Evolutionary conservation across 2,329 filamentous ascomycete species (phyloP).

Genomic region (Volutella citrinella): DNA sequence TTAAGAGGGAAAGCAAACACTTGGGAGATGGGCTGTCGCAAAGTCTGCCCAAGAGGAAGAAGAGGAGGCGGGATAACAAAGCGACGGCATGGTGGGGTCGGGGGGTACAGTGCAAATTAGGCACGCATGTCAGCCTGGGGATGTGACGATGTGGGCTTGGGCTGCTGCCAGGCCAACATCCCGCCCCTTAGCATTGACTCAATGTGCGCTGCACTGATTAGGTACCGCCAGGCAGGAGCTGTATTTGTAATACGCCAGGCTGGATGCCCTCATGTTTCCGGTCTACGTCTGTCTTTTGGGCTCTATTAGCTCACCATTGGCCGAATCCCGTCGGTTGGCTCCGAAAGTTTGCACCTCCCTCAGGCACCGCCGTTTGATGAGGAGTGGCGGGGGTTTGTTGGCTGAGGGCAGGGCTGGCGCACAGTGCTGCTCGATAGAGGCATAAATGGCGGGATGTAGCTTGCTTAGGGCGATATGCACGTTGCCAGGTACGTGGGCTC

Average conservation of each 20-base stretch:
- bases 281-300: too few relatives aligned
- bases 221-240: background rate
- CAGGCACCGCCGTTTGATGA: too few relatives aligned
- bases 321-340: too few relatives aligned
- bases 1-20: too few relatives aligned
- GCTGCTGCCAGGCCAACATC: slow-evolving; percentile 14
- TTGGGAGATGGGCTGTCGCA: slow-evolving; percentile 32
- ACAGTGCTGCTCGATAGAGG: slow-evolving; percentile 25
- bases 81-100: slow-evolving; percentile 32
- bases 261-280: too few relatives aligned
- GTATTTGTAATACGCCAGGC: too few relatives aligned
- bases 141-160: slow-evolving; percentile 13
- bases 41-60: slow-evolving; percentile 29
- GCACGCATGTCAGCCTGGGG: slow-evolving; percentile 11
- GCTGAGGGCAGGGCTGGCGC: background rate
- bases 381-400: background rate
- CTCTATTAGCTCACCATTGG: too few relatives aligned
- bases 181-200: too few relatives aligned
- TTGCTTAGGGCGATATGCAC: slow-evolving; percentile 23
- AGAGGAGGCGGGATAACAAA: slow-evolving; percentile 10
- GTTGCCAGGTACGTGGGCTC: slow-evolving; percentile 15
- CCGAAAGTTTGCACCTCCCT: too few relatives aligned
- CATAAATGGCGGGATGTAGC: slow-evolving; percentile 25
- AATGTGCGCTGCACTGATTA: too few relatives aligned
- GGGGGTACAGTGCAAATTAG: slow-evolving; percentile 36